phyloP scores from a whole-genome alignment of 1,139 yeast species.

The Diutina rugosa region DNA sequence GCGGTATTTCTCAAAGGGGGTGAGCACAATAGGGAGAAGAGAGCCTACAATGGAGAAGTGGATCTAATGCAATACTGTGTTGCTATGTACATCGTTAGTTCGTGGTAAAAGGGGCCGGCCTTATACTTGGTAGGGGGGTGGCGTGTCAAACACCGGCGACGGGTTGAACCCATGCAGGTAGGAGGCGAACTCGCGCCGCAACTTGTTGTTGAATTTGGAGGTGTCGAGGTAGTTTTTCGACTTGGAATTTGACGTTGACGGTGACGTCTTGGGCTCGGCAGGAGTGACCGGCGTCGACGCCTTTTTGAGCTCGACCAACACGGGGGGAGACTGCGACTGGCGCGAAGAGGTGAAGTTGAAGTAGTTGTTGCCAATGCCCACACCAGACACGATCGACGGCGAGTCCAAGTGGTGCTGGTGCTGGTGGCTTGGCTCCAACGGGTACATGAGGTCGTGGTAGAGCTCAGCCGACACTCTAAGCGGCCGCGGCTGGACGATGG shows the following conservation, averaged over 20 bases:
- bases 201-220: not conserved
- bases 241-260: not conserved
- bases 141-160: not conserved
- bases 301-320: not conserved
- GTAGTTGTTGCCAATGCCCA: slow-evolving; percentile 25
- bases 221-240: not conserved
- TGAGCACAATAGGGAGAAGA: not conserved
- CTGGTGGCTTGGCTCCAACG: not conserved
- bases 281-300: not conserved
- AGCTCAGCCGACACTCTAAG: not conserved
- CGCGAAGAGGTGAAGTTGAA: slow-evolving; percentile 17
- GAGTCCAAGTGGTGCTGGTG: not conserved
- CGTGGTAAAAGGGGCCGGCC: not conserved
- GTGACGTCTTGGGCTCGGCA: not conserved
- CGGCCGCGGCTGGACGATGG: not conserved
- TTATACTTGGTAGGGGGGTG: not conserved
- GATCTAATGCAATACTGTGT: not conserved
- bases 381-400: slow-evolving; percentile 13
- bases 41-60: too few species aligned
- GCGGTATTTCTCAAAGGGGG: not conserved
- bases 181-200: not conserved
- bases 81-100: not conserved
- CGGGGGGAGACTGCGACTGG: slow-evolving; percentile 3
- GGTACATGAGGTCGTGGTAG: slow-evolving; percentile 1
- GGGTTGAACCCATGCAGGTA: not conserved